Percentiles rank a stretch among this genome's conserved stretches.
Evolutionary conservation across 306 rosid species (phyloP).

Genomic region (Biancaea sappan): DNA sequence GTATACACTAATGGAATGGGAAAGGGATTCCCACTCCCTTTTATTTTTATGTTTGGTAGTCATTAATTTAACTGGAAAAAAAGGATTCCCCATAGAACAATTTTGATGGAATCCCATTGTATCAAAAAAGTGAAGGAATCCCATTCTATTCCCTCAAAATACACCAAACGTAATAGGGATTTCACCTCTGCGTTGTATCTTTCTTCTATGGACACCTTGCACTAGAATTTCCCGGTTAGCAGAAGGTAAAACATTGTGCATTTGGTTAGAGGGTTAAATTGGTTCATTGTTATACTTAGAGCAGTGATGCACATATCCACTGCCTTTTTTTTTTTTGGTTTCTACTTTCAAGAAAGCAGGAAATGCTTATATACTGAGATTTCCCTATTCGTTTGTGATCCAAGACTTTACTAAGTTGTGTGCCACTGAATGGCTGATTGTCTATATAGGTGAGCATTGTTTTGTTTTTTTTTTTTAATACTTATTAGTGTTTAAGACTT

Average conservation of each 20-base stretch:
- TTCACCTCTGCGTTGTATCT: neutral
- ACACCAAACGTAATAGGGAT: too few relatives aligned
- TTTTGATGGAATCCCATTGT: too few relatives aligned
- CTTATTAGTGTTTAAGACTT: neutral
- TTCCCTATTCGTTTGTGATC: neutral
- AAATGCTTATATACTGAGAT: too few relatives aligned
- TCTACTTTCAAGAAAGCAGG: conserved; percentile 21
- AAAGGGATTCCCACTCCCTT: too few relatives aligned
- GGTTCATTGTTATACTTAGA: conserved; percentile 3
- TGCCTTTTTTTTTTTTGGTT: conserved; percentile 5
- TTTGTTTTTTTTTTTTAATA: neutral
- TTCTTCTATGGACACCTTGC: neutral
- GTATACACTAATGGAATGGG: too few relatives aligned
- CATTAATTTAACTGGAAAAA: too few relatives aligned
- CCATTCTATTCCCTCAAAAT: too few relatives aligned
- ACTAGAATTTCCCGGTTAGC: neutral
- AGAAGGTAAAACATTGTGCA: neutral
- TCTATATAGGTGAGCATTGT: neutral
- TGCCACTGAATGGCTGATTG: neutral
- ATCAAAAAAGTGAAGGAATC: too few relatives aligned
- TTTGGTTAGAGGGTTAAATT: conserved; percentile 7
- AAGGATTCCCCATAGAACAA: too few relatives aligned
- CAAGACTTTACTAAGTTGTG: neutral
- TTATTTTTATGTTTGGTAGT: too few relatives aligned
- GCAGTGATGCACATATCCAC: neutral